Evolutionary conservation across 805 yeast species (phyloP), one percentile per base, ranked within the genome.

Genomic region (Nakazawaea peltata): DNA sequence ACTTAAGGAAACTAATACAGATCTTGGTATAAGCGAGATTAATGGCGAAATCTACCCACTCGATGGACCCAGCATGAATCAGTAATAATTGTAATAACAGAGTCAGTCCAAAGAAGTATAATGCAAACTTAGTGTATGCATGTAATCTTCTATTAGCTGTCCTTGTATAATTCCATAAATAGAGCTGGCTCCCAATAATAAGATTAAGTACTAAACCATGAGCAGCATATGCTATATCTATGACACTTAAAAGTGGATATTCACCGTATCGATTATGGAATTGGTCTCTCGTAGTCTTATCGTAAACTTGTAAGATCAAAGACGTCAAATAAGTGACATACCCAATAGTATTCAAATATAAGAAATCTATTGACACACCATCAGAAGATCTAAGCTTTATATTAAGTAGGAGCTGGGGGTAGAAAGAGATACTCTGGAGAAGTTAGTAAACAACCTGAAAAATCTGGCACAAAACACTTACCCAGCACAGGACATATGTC

Each of bases 341-440:
- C 0, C 80, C 80, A 1, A 64, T 45, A 2, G 61, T 54, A 43
- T 71, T 73, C 32, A 73, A 40, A 17, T 61, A 50, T 3, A 68
- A 49, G 39, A 63, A 70, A 42, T 73, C 80, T 3, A 62, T 43
- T 0, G 78, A 72, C 2, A 72, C 47, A 0, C 76, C 75, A 34
- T 68, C 70, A 0, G 77, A 54, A 0, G 71, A 59, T 34, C 49
- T 53, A 12, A 60, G 49, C 19, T 43, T 50, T 44, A 57, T 59
- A 41, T 69, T 69, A 7, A 67, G 51, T 6, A 59, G 26, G 5
- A 72, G 35, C 2, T 73, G 67, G 4, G 77, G 74, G 41, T 72
- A 72, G 50, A 66, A 67, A 2, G 77, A 67, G 1, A 69, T 36
- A 12, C 75, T 59, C 71, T 63, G 23, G 7, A 7, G 7, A 15